These are phyloP conservation scores for Cystobasidium ongulense DNA, from an alignment of 768 basidiomycete species.

Conservation along the genomic window DNA sequence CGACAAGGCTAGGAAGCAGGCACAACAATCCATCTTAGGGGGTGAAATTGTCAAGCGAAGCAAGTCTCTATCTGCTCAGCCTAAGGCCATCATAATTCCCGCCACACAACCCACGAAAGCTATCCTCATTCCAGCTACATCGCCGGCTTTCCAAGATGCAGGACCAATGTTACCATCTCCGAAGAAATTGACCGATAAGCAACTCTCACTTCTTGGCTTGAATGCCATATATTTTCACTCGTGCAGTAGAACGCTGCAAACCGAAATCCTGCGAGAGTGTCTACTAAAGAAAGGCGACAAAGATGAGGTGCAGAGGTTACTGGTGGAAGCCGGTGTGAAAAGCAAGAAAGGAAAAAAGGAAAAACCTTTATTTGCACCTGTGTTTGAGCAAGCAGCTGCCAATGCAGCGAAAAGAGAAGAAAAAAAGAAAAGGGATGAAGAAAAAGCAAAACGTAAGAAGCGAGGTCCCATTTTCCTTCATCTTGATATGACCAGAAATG, in stretches of 20 bases:
- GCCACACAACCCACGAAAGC: neutral
- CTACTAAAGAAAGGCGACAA: slow-evolving; percentile 6
- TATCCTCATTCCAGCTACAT: slow-evolving; percentile 13
- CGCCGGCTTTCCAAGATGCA: neutral
- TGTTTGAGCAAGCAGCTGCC: slow-evolving; percentile 22
- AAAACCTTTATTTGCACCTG: slow-evolving; percentile 14
- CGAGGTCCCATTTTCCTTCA: neutral
- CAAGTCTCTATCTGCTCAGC: neutral
- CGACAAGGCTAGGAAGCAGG: neutral
- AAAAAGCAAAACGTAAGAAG: slow-evolving; percentile 6
- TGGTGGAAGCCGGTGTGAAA: neutral
- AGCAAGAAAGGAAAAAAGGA: slow-evolving; percentile 20
- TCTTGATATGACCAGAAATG: neutral
- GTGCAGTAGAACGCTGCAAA: neutral
- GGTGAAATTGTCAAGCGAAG: neutral
- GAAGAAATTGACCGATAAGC: neutral
- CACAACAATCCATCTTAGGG: neutral
- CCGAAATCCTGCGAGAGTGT: slow-evolving; percentile 4
- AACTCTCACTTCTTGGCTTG: slow-evolving; percentile 18
- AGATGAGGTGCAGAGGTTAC: neutral
- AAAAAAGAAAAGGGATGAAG: neutral
- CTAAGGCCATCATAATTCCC: neutral
- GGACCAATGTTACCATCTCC: neutral
- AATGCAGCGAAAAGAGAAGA: slow-evolving; percentile 24
- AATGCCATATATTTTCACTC: slow-evolving; percentile 16